phyloP scores from a whole-genome alignment of 2,329 filamentous ascomycete species.

The Epichloe festucae region DNA sequence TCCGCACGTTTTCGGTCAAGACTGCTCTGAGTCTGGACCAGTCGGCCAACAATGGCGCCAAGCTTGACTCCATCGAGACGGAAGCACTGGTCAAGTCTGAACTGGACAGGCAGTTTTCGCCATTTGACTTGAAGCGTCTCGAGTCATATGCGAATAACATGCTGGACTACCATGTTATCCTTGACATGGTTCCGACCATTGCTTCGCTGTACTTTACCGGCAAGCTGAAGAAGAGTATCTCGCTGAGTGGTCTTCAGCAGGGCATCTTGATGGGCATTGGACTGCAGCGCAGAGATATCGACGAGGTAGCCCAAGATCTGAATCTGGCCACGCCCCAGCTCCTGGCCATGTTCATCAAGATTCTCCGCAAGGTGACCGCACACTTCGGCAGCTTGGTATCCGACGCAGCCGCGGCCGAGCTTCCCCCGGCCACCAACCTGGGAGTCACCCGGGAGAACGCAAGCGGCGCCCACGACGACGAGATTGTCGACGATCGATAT shows the following conservation, averaged over 20 bases:
- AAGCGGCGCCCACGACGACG: slow-evolving; percentile 55
- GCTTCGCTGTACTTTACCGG: slow-evolving; percentile 77
- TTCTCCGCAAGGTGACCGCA: slow-evolving; percentile 72
- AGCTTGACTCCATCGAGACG: slow-evolving; percentile 40
- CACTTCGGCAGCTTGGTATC: slow-evolving; percentile 67
- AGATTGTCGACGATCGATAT: slow-evolving; percentile 51
- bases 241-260: slow-evolving; percentile 70
- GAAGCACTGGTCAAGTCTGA: slow-evolving; percentile 56
- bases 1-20: slow-evolving; percentile 65
- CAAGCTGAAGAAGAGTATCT: slow-evolving; percentile 52
- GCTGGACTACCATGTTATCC: slow-evolving; percentile 93
- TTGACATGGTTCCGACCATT: slow-evolving; percentile 79
- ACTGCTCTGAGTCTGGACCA: slow-evolving; percentile 81
- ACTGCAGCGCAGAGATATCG: slow-evolving; percentile 78
- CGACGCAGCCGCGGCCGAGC: slow-evolving; percentile 53
- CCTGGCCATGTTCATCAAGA: slow-evolving; percentile 94
- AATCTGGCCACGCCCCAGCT: slow-evolving; percentile 63
- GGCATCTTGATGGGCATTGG: slow-evolving; percentile 83
- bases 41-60: slow-evolving; percentile 61
- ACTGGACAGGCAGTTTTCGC: slow-evolving; percentile 66
- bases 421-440: slow-evolving; percentile 46
- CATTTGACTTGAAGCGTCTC: slow-evolving; percentile 88
- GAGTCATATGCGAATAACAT: slow-evolving; percentile 95
- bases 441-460: slow-evolving; percentile 48
- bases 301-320: slow-evolving; percentile 67